Conservation (phyloP, 495 filamentous ascomycete species). For the Penicillium alfredii region DNA sequence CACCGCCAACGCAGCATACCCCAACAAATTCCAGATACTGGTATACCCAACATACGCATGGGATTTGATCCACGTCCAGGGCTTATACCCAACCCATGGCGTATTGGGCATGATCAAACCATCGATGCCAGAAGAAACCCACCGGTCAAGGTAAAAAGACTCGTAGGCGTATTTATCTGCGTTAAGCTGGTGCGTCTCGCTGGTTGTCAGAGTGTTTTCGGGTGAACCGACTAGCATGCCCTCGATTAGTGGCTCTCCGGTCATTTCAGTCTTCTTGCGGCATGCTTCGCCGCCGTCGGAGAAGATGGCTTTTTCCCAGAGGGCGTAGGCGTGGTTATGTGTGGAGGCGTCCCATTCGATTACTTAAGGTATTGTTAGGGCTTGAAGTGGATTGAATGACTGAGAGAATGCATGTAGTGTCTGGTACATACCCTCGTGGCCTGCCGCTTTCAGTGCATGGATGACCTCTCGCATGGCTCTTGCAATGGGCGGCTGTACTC, state of each 20-base stretch:
- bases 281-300: conserved; percentile 54
- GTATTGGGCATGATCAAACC: conserved; percentile 55
- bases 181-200: conserved; percentile 25
- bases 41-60: conserved; percentile 58
- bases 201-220: conserved; percentile 25
- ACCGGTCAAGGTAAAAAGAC: conserved; percentile 34
- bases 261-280: conserved; percentile 39
- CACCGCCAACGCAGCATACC: conserved; percentile 55
- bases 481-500: conserved; percentile 49
- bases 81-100: conserved; percentile 45
- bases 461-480: conserved; percentile 38
- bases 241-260: conserved; percentile 53
- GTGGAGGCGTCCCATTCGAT: conserved; percentile 38
- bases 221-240: conserved; percentile 39
- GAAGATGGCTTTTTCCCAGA: conserved; percentile 49
- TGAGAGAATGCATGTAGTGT: background rate
- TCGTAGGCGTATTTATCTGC: conserved; percentile 24
- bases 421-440: conserved; percentile 36
- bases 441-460: conserved; percentile 36
- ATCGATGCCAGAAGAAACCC: conserved; percentile 54
- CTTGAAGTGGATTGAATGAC: too few relatives aligned
- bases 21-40: conserved; percentile 59
- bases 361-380: conserved; percentile 20
- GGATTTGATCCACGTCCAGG: conserved; percentile 43
- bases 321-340: conserved; percentile 26